Conservation (phyloP, 176 grass and related monocot species). For the Triticum timopheevii region DNA sequence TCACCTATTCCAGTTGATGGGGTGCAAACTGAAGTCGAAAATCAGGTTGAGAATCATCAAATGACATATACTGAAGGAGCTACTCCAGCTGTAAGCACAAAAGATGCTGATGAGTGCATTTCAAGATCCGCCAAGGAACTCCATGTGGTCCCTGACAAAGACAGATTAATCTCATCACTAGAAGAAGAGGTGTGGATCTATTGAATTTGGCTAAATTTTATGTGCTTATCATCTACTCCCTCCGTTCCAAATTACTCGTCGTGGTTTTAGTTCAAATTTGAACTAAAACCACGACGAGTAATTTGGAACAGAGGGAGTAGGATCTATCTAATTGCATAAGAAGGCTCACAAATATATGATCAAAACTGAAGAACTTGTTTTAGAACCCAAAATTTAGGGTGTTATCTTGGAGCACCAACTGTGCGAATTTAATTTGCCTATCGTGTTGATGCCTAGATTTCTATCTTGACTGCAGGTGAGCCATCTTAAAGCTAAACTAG, state of each 20-base stretch:
- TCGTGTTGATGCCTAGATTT: constrained; percentile 27
- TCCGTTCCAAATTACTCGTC: too few species aligned
- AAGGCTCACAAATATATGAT: constrained; percentile 1
- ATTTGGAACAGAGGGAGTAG: too few species aligned
- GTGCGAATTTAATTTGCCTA: neutral
- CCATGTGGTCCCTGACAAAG: constrained; percentile 49
- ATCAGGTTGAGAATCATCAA: constrained; percentile 32
- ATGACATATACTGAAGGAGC: constrained; percentile 3
- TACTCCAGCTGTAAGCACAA: constrained; percentile 27
- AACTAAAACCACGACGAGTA: too few species aligned
- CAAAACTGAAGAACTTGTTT: constrained; percentile 10
- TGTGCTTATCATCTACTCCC: neutral
- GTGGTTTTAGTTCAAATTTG: too few species aligned
- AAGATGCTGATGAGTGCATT: constrained; percentile 30
- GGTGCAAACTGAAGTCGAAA: constrained; percentile 25
- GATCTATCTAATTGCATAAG: constrained; percentile 1
- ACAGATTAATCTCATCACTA: constrained; percentile 55
- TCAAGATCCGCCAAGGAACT: constrained; percentile 34
- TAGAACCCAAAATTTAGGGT: neutral
- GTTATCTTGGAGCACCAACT: constrained; percentile 10
- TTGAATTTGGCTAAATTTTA: neutral
- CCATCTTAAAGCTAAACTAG: constrained; percentile 66
- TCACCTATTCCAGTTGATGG: constrained; percentile 17
- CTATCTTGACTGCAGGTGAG: constrained; percentile 55
- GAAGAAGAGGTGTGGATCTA: constrained; percentile 76